Base-by-base conservation (phyloP, 257 asterid species). In the Thymus mandschuricus region DNA sequence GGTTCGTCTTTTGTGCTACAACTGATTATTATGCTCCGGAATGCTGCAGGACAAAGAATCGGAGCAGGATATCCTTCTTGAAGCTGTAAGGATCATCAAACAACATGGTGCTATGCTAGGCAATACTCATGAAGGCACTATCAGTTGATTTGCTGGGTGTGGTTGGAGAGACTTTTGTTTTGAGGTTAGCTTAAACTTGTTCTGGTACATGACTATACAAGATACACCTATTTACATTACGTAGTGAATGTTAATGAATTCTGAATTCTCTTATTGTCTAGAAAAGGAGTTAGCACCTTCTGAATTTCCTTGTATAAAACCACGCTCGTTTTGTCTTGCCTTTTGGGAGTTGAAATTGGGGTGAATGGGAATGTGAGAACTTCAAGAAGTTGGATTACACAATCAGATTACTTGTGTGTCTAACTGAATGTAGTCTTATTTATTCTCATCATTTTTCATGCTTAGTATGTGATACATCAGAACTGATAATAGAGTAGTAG, bases 51-150 rank as follows among this genome's bases (percentile, higher is more conserved):
- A 81, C 81, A 87, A 87, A 75, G 94, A 86, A 3, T 76, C 89
- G 5, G 92, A 84, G 78, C 95, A 94, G 71, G 88, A 84, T 66
- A 80, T 94, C 79, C 95, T 94, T 76, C 84, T 91, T 54, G 85
- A 84, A 57, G 85, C 97, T 28, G 95, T 81, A 48, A 80, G 83
- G 68, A 88, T 91, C 64, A 85, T 94, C 84, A 86, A 85, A 79
- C 64, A 77, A 66, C 92, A 89, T 33, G 97, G 96, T 35, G 99
- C 81, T 31, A 73, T 64, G 62, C 82, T 94, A 3, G 92, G 95
- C n/a, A 81, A 81, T 62, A 81, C 85, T 10, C 59, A 21, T 6
- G 78, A 83, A 55, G 78, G 72, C 66, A 64, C 64, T 50, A 33
- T 64, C 55, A 7, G 60, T 40, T 80, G 68, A 83, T 31, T 43